phyloP scores from a whole-genome alignment of 139 green algal species.

The Coelastrella sp. region DNA sequence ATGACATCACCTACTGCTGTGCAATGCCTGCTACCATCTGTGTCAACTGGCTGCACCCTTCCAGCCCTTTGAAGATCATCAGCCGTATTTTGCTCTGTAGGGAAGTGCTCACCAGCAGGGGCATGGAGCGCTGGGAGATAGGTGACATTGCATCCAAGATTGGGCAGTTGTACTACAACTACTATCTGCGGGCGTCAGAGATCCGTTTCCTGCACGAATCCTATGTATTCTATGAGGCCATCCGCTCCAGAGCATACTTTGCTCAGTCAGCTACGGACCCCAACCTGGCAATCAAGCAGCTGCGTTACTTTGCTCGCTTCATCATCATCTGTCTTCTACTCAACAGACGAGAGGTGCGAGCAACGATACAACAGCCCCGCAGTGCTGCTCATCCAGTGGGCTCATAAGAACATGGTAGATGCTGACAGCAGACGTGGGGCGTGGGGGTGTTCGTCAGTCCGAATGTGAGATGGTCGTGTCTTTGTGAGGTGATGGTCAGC shows the following conservation, averaged over 20 bases:
- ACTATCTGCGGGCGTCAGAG: conserved; percentile 72
- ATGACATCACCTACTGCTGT: background rate
- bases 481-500: background rate
- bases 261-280: conserved; percentile 40
- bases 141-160: conserved; percentile 80
- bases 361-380: background rate
- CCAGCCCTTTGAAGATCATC: no score
- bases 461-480: no score
- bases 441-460: background rate
- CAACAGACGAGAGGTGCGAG: conserved; percentile 60
- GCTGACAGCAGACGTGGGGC: background rate
- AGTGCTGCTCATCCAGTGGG: background rate
- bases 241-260: conserved; percentile 64
- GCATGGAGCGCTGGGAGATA: conserved; percentile 73
- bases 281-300: conserved; percentile 65
- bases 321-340: conserved; percentile 83
- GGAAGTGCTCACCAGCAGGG: conserved; percentile 54
- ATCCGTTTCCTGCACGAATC: conserved; percentile 68
- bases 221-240: conserved; percentile 84
- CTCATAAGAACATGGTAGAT: background rate
- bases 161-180: conserved; percentile 69
- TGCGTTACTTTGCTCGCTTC: conserved; percentile 81
- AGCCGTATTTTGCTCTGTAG: conserved; percentile 32
- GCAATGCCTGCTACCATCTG: background rate
- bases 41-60: background rate